Evolutionary conservation across 2,329 filamentous ascomycete species (phyloP), one percentile per base, ranked within the genome.

Genomic region (Monosporascus sp.): DNA sequence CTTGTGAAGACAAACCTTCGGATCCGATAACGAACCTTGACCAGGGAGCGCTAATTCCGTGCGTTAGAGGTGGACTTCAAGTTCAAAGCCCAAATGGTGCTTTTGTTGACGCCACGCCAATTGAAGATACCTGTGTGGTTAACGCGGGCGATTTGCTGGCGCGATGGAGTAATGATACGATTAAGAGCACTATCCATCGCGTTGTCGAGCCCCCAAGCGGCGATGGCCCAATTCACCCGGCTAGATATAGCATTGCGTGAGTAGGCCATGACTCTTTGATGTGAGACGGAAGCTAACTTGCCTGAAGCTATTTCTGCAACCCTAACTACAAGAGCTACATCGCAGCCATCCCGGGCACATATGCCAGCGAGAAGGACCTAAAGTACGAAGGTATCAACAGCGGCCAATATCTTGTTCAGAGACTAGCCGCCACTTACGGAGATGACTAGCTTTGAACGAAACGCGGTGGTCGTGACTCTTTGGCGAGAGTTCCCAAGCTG

Each of bases 71-170:
- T 9, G 65, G 65, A 7, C 48, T 67, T 50, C 65, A 67, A 54
- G 65, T 67, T 17, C 48, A 62, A 51, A 87, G 85, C 48, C 90
- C 90, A 0, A 86, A 81, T 41, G 89, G 89, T 2, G 82, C 79
- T 0, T 96, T 92, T 64, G 84, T 96, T 39, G 83, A 96, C 64
- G 92, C 89, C 1, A 90, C 82, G 7, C 91, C 92, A 0, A 93
- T 96, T 55, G 77, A 84, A 37, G 86, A 85, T 51, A 91, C 90
- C 0, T 87, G 94, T 41, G 89, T 97, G 11, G 82, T 96, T 59
- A 97, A 97, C 65, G 91, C 91, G 0, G 92, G 91, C 1, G 92
- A 97, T 67, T 68, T 97, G 60, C 75, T 97, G 49, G 87, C 89
- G 1, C 78, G 91, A 50, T 96, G 91, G 92, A 90, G 88, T 58